Evolutionary conservation across 2,329 filamentous ascomycete genomes (phyloP), one percentile per base, ranked within the genome.

Genomic region (Botrytis tulipae): DNA sequence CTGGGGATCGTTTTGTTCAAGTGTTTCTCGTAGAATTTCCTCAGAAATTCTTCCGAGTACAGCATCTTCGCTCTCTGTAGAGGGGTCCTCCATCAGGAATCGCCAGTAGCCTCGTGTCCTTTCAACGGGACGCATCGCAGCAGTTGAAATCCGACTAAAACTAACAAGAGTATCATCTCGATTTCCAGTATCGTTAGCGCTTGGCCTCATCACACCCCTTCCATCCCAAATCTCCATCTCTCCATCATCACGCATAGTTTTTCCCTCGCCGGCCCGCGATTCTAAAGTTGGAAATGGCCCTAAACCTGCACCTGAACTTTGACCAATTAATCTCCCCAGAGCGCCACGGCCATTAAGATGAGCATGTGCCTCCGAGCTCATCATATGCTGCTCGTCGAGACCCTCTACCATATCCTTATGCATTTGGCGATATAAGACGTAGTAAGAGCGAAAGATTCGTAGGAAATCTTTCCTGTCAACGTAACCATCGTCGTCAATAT

Each of bases 401-500:
- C 90, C 90, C 73, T 93, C 90, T 9, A 95, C 86, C 74, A 95
- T 92, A 76, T 98, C 95, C 74, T 90, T 89, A 74, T 96, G 94
- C 82, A 97, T 91, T 80, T 97, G 93, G 80, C 95, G 94, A 80
- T 94, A 96, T 14, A 98, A 88, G 3, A 93, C 91, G 82, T 97
- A 98, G 82, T 97, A 97, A 0, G 95, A 95, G 61, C 93, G 88
- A 82, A 98, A 97, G 83, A 99, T 92, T 73, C 95, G 90, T 46
- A 98, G 83, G 78, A 98, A 97, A 81, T 99, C 95, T 78, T 91
- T 91, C 25, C 96, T 88, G 78, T 91, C 91, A 60, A 98, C 91
- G 77, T 88, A 97, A 18, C 95, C 95, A 82, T 98, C 95, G 1
- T 88, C 88, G 78, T 98, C 93, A 69, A 97, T 89, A 79, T 99